Conservation (phyloP, 2,329 filamentous ascomycete species). For the Myriosclerotinia duriaeana region DNA sequence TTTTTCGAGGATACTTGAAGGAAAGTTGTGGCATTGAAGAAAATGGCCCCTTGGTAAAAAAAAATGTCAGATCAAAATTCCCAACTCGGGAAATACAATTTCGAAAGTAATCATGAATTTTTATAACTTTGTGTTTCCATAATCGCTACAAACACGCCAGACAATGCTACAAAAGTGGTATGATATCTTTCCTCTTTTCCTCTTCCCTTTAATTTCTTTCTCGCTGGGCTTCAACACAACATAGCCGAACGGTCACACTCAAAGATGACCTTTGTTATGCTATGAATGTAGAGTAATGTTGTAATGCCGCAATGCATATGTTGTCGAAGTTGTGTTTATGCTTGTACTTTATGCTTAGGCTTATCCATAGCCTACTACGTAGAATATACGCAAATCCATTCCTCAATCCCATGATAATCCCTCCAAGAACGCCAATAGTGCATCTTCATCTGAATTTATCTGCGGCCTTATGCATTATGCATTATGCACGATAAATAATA, state of each 20-base stretch:
- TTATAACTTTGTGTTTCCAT: background rate
- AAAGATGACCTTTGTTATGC: background rate
- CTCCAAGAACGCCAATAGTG: constrained; percentile 17
- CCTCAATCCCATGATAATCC: background rate
- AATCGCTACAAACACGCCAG: background rate
- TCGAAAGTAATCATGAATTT: background rate
- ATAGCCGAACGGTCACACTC: background rate
- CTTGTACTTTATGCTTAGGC: constrained; percentile 1
- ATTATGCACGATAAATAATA: constrained; percentile 14
- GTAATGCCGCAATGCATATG: background rate
- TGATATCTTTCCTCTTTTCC: background rate
- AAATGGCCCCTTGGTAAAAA: background rate
- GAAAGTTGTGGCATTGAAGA: constrained; percentile 2
- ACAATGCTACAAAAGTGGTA: background rate
- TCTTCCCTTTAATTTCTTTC: background rate
- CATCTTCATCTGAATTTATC: background rate
- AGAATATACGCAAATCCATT: constrained; percentile 12
- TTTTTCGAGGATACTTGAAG: too few relatives aligned
- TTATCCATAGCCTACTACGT: constrained; percentile 9
- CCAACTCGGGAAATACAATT: background rate
- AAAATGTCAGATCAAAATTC: background rate
- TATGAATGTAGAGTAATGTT: constrained; percentile 4
- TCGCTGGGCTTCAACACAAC: background rate
- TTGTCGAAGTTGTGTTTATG: background rate
- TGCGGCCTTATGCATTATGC: constrained; percentile 13